These are phyloP conservation scores for Blepharisma japonicum DNA, from an alignment of 73 alveolate genomes.

Conservation along the genomic window DNA sequence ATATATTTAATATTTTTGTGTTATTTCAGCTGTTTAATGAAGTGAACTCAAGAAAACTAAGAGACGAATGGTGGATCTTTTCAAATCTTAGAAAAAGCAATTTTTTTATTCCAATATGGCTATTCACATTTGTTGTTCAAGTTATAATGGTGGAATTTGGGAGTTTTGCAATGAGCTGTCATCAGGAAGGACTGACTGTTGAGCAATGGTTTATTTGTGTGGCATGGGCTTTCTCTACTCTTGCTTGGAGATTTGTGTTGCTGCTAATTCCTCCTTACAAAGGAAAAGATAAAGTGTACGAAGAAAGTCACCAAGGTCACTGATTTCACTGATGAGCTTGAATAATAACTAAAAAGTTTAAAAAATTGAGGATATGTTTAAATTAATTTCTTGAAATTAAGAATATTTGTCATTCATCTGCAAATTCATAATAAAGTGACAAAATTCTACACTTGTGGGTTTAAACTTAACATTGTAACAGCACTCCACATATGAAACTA, in stretches of 20 bases:
- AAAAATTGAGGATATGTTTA: no score
- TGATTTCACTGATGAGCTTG: no score
- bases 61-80: conserved; percentile 82
- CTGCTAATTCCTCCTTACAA: neutral
- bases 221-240: conserved; percentile 54
- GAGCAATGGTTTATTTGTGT: conserved; percentile 78
- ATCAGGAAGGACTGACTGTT: conserved; percentile 67
- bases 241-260: conserved; percentile 35
- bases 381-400: no score
- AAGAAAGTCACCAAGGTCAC: no score
- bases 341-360: no score
- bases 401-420: no score
- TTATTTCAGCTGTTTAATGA: conserved; percentile 77
- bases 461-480: no score
- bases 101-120: conserved; percentile 64
- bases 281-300: no score
- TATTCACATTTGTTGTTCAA: conserved; percentile 58
- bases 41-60: conserved; percentile 78
- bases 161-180: conserved; percentile 61
- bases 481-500: no score
- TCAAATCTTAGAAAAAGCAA: conserved; percentile 57
- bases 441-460: no score
- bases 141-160: conserved; percentile 71
- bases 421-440: no score
- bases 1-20: conserved; percentile 82